These are phyloP conservation scores for Trichoderma semiorbis DNA, from an alignment of 2,329 filamentous ascomycete species.

Conservation along the genomic window DNA sequence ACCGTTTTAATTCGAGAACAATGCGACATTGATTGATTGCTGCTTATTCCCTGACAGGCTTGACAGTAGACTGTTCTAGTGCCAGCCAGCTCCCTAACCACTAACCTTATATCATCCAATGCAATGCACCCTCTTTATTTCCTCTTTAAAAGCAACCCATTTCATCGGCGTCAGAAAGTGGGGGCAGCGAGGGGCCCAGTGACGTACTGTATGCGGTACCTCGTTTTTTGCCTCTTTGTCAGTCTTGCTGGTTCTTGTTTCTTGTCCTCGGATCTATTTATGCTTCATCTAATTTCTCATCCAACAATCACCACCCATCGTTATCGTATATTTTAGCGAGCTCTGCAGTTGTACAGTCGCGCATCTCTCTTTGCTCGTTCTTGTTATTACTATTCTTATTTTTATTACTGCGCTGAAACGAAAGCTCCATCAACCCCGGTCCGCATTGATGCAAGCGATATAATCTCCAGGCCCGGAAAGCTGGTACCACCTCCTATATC, in stretches of 20 bases:
- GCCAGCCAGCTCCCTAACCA: not conserved
- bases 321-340: not conserved
- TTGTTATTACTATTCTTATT: not conserved
- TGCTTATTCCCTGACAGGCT: no score
- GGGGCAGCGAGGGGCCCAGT: not conserved
- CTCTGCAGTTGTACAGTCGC: not conserved
- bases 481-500: not conserved
- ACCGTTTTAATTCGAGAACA: no score
- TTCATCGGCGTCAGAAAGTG: not conserved
- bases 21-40: no score
- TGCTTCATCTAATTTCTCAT: not conserved
- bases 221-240: not conserved
- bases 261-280: not conserved
- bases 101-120: not conserved
- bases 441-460: not conserved
- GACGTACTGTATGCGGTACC: constrained; percentile 1
- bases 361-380: not conserved
- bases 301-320: not conserved
- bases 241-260: not conserved
- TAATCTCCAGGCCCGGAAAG: not conserved
- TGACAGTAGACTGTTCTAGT: no score
- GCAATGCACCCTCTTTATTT: not conserved
- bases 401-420: no score
- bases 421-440: not conserved
- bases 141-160: not conserved